Percentiles rank a stretch among this genome's conserved stretches.
phyloP scores from a whole-genome alignment of 2,329 filamentous ascomycete species.

The Hypoxylon sp. region DNA sequence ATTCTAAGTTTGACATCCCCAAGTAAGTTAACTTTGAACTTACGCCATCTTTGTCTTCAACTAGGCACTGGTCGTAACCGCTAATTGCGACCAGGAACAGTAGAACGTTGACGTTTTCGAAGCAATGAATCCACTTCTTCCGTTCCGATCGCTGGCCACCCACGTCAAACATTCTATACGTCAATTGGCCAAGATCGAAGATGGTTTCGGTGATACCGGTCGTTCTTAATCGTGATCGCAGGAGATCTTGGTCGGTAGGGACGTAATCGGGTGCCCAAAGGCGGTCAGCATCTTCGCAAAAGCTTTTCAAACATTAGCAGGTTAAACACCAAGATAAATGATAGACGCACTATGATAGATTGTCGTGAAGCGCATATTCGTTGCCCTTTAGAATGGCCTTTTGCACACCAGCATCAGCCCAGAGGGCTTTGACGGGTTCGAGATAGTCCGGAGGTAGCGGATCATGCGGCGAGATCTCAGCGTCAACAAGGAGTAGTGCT shows the following conservation, averaged over 20 bases:
- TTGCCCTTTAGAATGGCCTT: slow-evolving; percentile 93
- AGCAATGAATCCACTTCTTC: slow-evolving; percentile 98
- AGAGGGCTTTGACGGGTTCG: slow-evolving; percentile 85
- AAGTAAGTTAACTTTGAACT: slow-evolving; percentile 57
- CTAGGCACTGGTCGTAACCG: slow-evolving; percentile 95
- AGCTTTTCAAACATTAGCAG: slow-evolving; percentile 68
- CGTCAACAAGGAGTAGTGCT: slow-evolving; percentile 81
- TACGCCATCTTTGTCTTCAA: slow-evolving; percentile 96
- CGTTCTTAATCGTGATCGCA: slow-evolving; percentile 89
- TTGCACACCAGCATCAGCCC: slow-evolving; percentile 87
- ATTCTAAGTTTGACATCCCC: background rate
- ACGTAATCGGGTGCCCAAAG: slow-evolving; percentile 84
- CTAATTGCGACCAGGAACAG: slow-evolving; percentile 96
- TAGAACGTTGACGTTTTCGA: slow-evolving; percentile 92
- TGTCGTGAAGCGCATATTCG: slow-evolving; percentile 96
- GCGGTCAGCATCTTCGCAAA: slow-evolving; percentile 83
- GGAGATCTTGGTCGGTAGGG: slow-evolving; percentile 93
- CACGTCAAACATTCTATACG: slow-evolving; percentile 97
- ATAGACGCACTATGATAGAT: slow-evolving; percentile 85
- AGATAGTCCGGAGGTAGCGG: slow-evolving; percentile 83
- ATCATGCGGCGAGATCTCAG: slow-evolving; percentile 87
- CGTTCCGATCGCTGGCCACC: slow-evolving; percentile 92
- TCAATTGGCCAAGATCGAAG: slow-evolving; percentile 91
- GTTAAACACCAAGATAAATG: background rate
- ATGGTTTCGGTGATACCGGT: slow-evolving; percentile 97